These are phyloP conservation scores for Quercus phellos DNA, from an alignment of 331 rosid genomes.

Conservation along the genomic window DNA sequence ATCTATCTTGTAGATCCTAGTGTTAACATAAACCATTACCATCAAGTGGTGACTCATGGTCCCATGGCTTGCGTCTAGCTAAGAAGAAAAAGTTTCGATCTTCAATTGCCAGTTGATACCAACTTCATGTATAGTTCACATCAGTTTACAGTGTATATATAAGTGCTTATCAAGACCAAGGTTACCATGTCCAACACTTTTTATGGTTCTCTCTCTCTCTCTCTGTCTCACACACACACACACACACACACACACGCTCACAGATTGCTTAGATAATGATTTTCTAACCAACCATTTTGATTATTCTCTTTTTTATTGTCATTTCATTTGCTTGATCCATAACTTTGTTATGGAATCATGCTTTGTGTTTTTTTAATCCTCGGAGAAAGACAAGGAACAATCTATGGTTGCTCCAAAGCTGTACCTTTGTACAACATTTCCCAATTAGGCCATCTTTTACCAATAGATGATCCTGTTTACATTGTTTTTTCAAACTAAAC, in stretches of 20 bases:
- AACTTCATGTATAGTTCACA: too few relatives aligned
- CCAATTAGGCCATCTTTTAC: not conserved
- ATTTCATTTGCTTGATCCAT: too few relatives aligned
- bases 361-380: not conserved
- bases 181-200: too few relatives aligned
- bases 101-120: too few relatives aligned
- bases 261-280: conserved; percentile 30
- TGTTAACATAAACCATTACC: too few relatives aligned
- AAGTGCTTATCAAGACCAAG: too few relatives aligned
- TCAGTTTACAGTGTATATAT: too few relatives aligned
- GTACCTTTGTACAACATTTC: not conserved
- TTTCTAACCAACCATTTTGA: conserved; percentile 9
- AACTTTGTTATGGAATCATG: not conserved
- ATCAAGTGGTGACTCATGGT: too few relatives aligned
- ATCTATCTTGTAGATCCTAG: too few relatives aligned
- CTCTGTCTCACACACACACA: too few relatives aligned
- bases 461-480: not conserved
- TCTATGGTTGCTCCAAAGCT: not conserved
- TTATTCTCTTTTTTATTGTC: not conserved
- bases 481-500: not conserved
- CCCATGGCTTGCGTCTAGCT: too few relatives aligned
- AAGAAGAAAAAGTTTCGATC: too few relatives aligned
- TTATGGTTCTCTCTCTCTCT: not conserved
- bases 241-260: not conserved
- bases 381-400: not conserved